Base-by-base conservation (phyloP, 2,329 filamentous ascomycete species). In the Fusarium anguioides region DNA sequence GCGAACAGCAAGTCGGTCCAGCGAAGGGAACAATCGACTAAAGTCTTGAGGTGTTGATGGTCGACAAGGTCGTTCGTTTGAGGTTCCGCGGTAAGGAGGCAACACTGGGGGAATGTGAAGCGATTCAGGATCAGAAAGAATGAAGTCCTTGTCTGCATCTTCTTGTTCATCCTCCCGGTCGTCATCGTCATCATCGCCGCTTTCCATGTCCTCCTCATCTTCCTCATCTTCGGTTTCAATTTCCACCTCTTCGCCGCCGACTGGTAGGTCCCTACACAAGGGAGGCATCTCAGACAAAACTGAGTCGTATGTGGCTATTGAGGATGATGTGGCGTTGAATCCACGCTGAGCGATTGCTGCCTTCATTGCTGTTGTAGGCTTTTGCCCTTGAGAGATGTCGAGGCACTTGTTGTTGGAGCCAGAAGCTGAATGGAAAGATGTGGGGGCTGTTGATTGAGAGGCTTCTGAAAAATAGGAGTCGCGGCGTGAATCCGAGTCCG, bases 21-120 rank as follows among this genome's bases (percentile, higher is more conserved):
- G 86, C 10, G 94, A 96, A 12, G 96, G 95, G 77, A 97, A 99
- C 51, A 97, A 86, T 52, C 89, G 86, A 24, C 89, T 90, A 76
- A 98, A 98, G 69, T 94, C 90, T 59, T 90, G 84, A 5, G 95
- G 91, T 2, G 90, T 94, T 3, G 94, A 93, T 12, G 94, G 87
- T 26, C 92, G 85, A 31, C 92, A 88, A 66, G 90, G 87, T 67
- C 86, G 81, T 66, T 89, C 85, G 60, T 69, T 65, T 62, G 89
- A 85, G 40, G 87, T 89, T 69, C 87, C 85, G 58, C 83, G 81
- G 75, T 89, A 90, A 49, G 83, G 78, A 8, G 87, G 88, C 50
- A 91, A 76, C 17, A 70, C 61, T 24, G 81, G 81, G 8, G 84
- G 84, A 56, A 86, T 86, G 39, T 73, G 71, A 40, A 74, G 62